Percentiles rank a stretch among this genome's conserved stretches.
phyloP scores from a whole-genome alignment of 2,329 filamentous ascomycete species.

The Emmonsiellopsis sp. region DNA sequence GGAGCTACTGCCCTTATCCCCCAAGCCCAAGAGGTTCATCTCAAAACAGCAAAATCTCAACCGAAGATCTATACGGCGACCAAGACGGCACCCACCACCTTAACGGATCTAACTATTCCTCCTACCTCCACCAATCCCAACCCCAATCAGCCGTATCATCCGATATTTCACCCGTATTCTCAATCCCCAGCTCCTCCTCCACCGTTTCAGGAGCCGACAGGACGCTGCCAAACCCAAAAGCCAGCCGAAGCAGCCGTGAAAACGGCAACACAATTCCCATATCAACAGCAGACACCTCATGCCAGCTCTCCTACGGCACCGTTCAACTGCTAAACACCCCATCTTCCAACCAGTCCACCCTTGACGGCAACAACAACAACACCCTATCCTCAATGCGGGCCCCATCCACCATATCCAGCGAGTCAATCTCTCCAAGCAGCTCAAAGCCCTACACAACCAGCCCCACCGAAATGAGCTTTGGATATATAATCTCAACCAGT shows the following conservation, averaged over 20 bases:
- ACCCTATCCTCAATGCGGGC: conserved; percentile 14
- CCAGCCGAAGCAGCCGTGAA: conserved; percentile 14
- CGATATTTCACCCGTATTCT: conserved; percentile 20
- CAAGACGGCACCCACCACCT: conserved; percentile 18
- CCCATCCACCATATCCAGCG: conserved; percentile 5
- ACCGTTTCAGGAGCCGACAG: conserved; percentile 22
- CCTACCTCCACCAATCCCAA: conserved; percentile 22
- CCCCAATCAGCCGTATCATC: conserved; percentile 17
- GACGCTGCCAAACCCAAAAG: conserved; percentile 26
- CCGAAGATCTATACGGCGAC: conserved; percentile 21
- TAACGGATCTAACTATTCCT: conserved; percentile 15
- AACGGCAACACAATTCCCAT: conserved; percentile 11
- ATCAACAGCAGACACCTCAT: conserved; percentile 3
- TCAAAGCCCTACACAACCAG: conserved; percentile 9
- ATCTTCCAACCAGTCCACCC: conserved; percentile 9
- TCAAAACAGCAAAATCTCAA: conserved; percentile 15
- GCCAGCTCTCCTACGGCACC: conserved; percentile 12
- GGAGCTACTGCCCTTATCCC: conserved; percentile 21
- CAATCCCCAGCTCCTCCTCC: conserved; percentile 15
- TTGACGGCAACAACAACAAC: conserved; percentile 11
- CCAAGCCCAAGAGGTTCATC: conserved; percentile 21
- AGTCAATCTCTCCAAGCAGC: conserved; percentile 2
- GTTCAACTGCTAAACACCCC: conserved; percentile 13
- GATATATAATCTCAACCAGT: not conserved
- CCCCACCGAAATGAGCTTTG: conserved; percentile 2